Base-by-base conservation (phyloP, 768 basidiomycete genomes). In the Lactifluus rugatus region DNA sequence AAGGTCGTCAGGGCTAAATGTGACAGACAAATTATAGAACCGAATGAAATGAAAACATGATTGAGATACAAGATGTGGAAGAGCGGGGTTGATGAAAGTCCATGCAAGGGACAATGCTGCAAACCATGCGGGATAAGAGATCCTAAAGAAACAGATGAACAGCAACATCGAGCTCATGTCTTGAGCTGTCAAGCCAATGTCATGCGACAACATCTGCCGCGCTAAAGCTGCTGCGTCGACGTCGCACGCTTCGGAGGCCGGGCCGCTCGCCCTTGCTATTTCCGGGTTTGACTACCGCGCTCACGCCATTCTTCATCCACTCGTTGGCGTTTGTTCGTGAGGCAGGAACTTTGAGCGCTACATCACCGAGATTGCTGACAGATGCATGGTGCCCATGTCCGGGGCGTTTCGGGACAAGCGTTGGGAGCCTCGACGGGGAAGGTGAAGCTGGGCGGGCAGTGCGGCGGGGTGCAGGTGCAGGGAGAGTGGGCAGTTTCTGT, bases 141-240 rank as follows among this genome's bases (percentile, higher is more conserved):
- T 58, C 36, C 56, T 51, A 49, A 53, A 49, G 57, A 56, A 31
- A 25, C 39, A 44, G 58, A 44, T 42, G 39, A 50, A 54, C 55
- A 48, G 52, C 44, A 50, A 23, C 52, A 46, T 41, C 39, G 31
- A 32, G 49, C 41, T 25, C 52, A 64, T 45, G 64, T 46, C 31
- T 37, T 26, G 54, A 41, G 28, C 25, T 17, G 28, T 41, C 36
- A 10, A 31, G 10, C 48, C 48, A 52, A 39, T 46, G 48, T 73
- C 74, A 92, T 66, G 87, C 89, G 60, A 91, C 81, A 21, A 92
- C 84, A 69, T 93, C 90, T 3, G 87, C 89, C 56, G 84, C 77
- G 68, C 91, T 92, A 70, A 93, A 93, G 66, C 91, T 93, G 67
- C 90, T 92, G 58, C 90, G 76, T 67, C 90, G 75, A 61, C 88